Evolutionary conservation across 2,329 filamentous ascomycete genomes (phyloP), one percentile per base, ranked within the genome.

Genomic region (Balansia obtecta): DNA sequence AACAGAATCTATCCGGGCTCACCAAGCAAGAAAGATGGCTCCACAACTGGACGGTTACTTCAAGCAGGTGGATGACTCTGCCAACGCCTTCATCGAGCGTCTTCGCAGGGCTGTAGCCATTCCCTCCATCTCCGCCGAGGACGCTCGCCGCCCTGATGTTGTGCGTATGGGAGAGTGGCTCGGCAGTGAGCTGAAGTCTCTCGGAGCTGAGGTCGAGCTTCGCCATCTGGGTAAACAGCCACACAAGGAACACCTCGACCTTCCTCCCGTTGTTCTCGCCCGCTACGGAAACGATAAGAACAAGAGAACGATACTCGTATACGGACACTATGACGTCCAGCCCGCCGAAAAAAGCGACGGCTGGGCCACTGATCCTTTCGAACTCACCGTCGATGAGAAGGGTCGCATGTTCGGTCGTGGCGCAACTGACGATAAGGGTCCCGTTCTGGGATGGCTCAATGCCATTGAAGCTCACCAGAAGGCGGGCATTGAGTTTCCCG

Each of bases 251-350:
- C 77, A 90, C 60, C 83, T 98, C 59, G 84, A 95, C 51, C 84
- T 98, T 15, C 93, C 93, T 3, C 93, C 93, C 1, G 90, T 95
- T 48, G 82, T 98, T 50, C 80, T 98, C 55, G 91, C 85, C 46
- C 85, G 93, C 58, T 97, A 97, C 68, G 90, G 93, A 58, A 87
- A 81, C 68, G 90, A 97, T 68, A 83, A 86, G 69, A 88, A 80
- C 68, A 98, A 97, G 80, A 82, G 87, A 53, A 97, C 90, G 37
- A 93, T 98, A 58, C 77, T 98, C 54, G 88, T 98, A 45, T 98
- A 98, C 65, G 93, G 93, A 45, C 93, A 98, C 75, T 98, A 98
- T 73, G 93, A 98, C 66, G 93, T 98, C 37, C 93, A 98, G 72
- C 93, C 93, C 27, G 93, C 93, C 34, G 79, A 90, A 64, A 86